phyloP scores from a whole-genome alignment of 2,329 filamentous ascomycete species.

The Calonectria crousiana region DNA sequence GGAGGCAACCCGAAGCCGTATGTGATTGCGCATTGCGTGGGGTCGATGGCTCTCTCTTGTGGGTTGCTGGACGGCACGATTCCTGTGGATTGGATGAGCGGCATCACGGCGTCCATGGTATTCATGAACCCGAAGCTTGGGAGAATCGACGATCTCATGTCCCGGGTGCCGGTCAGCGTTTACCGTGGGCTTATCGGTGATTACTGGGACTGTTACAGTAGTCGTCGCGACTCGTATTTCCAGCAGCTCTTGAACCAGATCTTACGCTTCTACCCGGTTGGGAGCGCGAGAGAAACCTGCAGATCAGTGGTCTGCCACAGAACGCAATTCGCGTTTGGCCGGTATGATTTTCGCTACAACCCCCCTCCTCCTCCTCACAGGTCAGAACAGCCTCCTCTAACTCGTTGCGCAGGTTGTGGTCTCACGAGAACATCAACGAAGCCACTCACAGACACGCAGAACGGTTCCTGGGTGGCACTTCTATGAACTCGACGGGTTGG shows the following conservation, averaged over 20 bases:
- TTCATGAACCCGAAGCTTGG: constrained; percentile 68
- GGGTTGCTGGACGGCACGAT: constrained; percentile 73
- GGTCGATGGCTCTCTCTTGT: constrained; percentile 68
- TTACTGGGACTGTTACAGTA: constrained; percentile 36
- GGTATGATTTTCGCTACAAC: constrained; percentile 41
- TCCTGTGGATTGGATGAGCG: constrained; percentile 67
- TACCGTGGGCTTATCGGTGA: constrained; percentile 29
- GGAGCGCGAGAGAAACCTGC: constrained; percentile 66
- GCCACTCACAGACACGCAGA: constrained; percentile 73
- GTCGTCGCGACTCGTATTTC: constrained; percentile 49
- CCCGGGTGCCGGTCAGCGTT: constrained; percentile 21
- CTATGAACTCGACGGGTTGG: constrained; percentile 66
- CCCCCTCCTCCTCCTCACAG: no score
- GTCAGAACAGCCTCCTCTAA: not conserved
- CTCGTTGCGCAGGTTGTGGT: constrained; percentile 59
- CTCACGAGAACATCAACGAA: constrained; percentile 74
- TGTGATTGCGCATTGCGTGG: constrained; percentile 72
- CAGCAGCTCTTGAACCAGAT: constrained; percentile 67
- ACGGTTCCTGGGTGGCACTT: constrained; percentile 71
- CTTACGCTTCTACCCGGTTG: constrained; percentile 69
- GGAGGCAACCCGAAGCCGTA: constrained; percentile 58
- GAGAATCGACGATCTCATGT: constrained; percentile 29
- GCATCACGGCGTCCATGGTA: constrained; percentile 70
- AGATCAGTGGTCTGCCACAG: constrained; percentile 73
- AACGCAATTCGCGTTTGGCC: constrained; percentile 70